Evolutionary conservation across 169 alveolate species (phyloP), one percentile per base, ranked within the genome.

Genomic region (Cryptosporidium sp.): DNA sequence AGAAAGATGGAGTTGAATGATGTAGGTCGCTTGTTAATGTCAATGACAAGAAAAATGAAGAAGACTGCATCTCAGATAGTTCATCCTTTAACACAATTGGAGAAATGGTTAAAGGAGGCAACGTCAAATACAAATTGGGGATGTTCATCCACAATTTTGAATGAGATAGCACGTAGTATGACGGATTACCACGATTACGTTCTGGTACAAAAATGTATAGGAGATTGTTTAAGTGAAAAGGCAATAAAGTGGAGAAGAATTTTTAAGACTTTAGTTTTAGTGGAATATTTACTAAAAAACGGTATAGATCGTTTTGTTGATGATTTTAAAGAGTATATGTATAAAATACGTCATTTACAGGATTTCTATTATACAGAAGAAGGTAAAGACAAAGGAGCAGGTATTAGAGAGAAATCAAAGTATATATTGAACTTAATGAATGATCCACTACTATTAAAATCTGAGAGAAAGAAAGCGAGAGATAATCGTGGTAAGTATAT

Each of bases 81-180:
- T 23, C 86, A 84, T 39, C 84, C 84, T 29, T 91, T 89, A 69
- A 86, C 93, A 18, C 95, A 94, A 18, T 70, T 93, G 39, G 96
- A 94, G 86, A 86, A 92, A 86, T 71, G 86, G 59, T 92, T 95
- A 10, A 73, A 85, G 35, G 97, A 95, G 92, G 95, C 95, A 39
- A 93, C 96, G 21, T 71, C 94, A 33, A 93, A 94, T 67, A 96
- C 94, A 31, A 94, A 94, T 70, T 95, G 97, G 97, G 96, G 95
- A 16, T 85, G 94, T 37, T 75, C 97, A 0, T 94, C 94, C 35
- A 73, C 97, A 1, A 91, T 93, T 35, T 86, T 95, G 41, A 91
- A 93, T 59, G 92, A 93, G n/a, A 86, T 95, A 2, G 96, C 97
- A n/a, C 94, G 95, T 51, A 75, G 93, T 62, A 84, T 96, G 29